phyloP scores from a whole-genome alignment of 2,329 filamentous ascomycete genomes.

The Pseudogymnoascus sp. region DNA sequence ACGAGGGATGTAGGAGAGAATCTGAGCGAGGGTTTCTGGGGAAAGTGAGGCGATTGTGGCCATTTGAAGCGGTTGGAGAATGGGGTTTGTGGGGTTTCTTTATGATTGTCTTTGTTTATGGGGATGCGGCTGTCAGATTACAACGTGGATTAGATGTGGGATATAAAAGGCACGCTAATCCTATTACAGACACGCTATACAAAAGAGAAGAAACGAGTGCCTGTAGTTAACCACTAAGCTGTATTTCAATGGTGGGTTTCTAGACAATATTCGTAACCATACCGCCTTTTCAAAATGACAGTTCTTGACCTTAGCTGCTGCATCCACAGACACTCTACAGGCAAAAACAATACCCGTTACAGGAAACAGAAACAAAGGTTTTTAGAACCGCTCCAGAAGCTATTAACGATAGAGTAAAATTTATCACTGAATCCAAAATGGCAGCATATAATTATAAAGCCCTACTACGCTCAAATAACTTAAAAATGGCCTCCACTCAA shows the following conservation, averaged over 20 bases:
- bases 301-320: neutral
- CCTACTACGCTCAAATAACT: neutral
- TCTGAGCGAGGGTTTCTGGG: constrained; percentile 3
- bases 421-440: neutral
- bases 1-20: neutral
- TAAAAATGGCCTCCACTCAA: neutral
- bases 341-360: neutral
- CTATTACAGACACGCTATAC: neutral
- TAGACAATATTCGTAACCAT: neutral
- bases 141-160: neutral
- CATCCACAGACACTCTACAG: neutral
- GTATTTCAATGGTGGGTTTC: neutral
- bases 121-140: neutral
- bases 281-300: neutral
- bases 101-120: neutral
- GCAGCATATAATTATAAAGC: neutral
- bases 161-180: neutral
- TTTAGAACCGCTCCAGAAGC: neutral
- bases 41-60: constrained; percentile 4
- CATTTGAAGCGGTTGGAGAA: neutral
- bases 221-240: neutral
- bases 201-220: neutral
- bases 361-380: neutral
- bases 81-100: neutral
- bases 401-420: neutral